Base-by-base conservation (phyloP, 2,329 filamentous ascomycete species). In the Ophiostoma piceae region DNA sequence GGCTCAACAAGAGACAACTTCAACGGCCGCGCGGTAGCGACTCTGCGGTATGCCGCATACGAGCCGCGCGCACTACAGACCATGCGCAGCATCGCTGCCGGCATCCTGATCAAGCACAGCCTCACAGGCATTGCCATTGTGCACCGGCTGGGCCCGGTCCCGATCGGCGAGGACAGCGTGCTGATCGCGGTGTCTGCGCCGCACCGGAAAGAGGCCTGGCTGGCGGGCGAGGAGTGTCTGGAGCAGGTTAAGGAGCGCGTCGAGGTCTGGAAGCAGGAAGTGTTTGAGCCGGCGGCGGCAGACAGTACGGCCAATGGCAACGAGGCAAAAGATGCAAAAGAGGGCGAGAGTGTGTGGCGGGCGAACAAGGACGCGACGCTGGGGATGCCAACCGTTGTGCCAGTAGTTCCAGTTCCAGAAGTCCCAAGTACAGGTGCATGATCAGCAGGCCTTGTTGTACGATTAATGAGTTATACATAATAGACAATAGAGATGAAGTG, bases 251-350 rank as follows among this genome's bases (percentile, higher is more conserved):
- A 98, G 82, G 87, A 86, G 69, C 88, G 84, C 74, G 92, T 92
- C n/a, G 95, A 99, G 82, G 89, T 99, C 60, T 97, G 94, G 94
- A 97, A 97, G 81, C 83, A 88, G 73, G 94, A 98, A 81, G 90
- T 92, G 78, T 97, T 97, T 82, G 60, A 41, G 19, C 65, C 66
- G 32, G 26, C 54, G n/a, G 26, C 62, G 22, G 60, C 60, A 35
- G 57, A 22, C 14, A 41, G 39, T n/a, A 26, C 67, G 41, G 16
- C 16, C 29, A 29, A 29, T 29, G 2, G 26, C 26, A 29, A 29
- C 26, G 26, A 29, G 66, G 41, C 12, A n/a, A 35, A 11, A n/a
- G 22, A 6, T 65, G 9, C 5, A 35, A 37, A 29, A 65, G 68
- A 70, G 41, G 71, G 69, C 51, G 68, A 70, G 54, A 64, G 64